Percentiles rank a stretch among this genome's conserved stretches.
Evolutionary conservation across 345 rosid species (phyloP).

Genomic region (Ceriops zippeliana): DNA sequence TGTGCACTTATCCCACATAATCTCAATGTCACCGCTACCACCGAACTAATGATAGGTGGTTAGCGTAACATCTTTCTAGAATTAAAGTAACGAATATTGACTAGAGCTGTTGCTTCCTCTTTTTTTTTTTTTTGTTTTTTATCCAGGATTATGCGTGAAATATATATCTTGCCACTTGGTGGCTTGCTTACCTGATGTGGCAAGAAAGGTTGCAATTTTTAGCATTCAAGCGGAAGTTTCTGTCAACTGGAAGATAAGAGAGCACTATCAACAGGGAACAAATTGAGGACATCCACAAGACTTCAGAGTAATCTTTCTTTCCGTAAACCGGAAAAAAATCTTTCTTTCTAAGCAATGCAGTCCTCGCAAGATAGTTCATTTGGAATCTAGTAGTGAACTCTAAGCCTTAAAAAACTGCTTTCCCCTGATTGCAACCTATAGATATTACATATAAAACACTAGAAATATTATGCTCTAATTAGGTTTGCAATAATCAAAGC

Average conservation of each 20-base stretch:
- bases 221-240: slow-evolving; percentile 9
- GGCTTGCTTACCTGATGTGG: slow-evolving; percentile 35
- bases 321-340: neutral
- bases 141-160: too few relatives aligned
- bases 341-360: slow-evolving; percentile 44
- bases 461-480: neutral
- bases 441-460: slow-evolving; percentile 11
- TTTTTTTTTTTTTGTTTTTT: too few relatives aligned
- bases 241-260: slow-evolving; percentile 1
- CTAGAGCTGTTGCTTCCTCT: slow-evolving; percentile 1
- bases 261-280: slow-evolving; percentile 7
- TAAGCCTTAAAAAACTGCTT: slow-evolving; percentile 29
- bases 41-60: too few relatives aligned
- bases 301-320: slow-evolving; percentile 27
- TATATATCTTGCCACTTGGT: too few relatives aligned
- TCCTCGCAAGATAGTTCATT: slow-evolving; percentile 38
- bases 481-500: slow-evolving; percentile 2
- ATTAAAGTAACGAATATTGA: neutral
- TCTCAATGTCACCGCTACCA: too few relatives aligned
- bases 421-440: slow-evolving; percentile 25
- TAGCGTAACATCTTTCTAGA: slow-evolving; percentile 13
- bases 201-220: slow-evolving; percentile 24
- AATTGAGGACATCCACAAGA: neutral
- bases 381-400: slow-evolving; percentile 43
- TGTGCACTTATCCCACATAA: too few relatives aligned